Conservation (phyloP, 768 basidiomycete genomes). For the Tylopilus subfusipes region DNA sequence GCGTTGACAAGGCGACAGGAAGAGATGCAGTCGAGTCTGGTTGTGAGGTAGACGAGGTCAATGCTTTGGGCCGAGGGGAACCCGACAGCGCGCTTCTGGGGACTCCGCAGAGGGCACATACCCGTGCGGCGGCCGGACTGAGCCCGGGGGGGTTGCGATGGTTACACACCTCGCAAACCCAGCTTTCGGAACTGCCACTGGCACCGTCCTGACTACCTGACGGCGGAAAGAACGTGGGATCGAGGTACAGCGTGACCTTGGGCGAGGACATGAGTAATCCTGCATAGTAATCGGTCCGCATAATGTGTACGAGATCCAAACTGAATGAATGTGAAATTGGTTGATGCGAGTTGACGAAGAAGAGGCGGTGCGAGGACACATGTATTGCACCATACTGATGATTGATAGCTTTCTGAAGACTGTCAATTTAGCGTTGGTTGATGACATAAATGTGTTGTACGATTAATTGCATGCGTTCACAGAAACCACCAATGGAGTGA, state of each 20-base stretch:
- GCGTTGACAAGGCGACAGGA: slow-evolving; percentile 21
- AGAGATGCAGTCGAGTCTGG: slow-evolving; percentile 37
- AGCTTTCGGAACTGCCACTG: slow-evolving; percentile 47
- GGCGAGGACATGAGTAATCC: slow-evolving; percentile 87
- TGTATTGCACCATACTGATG: slow-evolving; percentile 74
- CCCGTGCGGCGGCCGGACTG: slow-evolving; percentile 61
- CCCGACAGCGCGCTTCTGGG: slow-evolving; percentile 44
- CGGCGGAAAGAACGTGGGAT: slow-evolving; percentile 28
- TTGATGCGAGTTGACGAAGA: slow-evolving; percentile 65
- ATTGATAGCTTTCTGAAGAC: slow-evolving; percentile 74
- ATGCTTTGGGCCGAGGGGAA: slow-evolving; percentile 23
- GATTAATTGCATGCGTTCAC: slow-evolving; percentile 19
- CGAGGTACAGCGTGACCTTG: slow-evolving; percentile 79
- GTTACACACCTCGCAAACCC: slow-evolving; percentile 90
- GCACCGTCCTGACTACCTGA: slow-evolving; percentile 27
- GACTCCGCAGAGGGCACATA: slow-evolving; percentile 83
- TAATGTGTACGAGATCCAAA: slow-evolving; percentile 60
- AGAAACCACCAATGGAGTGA: slow-evolving; percentile 7
- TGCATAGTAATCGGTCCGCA: slow-evolving; percentile 82
- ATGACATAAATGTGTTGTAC: slow-evolving; percentile 18
- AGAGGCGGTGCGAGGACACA: slow-evolving; percentile 79
- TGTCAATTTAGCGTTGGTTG: slow-evolving; percentile 39
- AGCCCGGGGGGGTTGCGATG: slow-evolving; percentile 76
- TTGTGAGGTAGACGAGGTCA: slow-evolving; percentile 39
- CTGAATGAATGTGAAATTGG: slow-evolving; percentile 58